Evolutionary conservation across 2,329 filamentous ascomycete species (phyloP).

Genomic region (Annulohypoxylon truncatum): DNA sequence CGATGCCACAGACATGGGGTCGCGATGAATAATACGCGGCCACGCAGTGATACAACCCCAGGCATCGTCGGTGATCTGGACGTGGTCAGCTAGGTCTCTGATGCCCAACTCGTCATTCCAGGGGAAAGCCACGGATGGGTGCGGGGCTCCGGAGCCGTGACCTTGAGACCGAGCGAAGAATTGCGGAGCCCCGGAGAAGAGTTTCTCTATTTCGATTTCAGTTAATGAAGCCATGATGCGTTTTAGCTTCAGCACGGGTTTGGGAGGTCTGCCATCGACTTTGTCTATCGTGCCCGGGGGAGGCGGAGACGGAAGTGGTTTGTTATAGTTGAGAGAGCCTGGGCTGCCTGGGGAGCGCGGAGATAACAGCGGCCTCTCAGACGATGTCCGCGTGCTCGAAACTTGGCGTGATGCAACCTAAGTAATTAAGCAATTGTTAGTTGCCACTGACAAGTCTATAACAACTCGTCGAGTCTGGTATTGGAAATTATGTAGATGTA

Average conservation of each 20-base stretch:
- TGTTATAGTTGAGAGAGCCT: constrained; percentile 62
- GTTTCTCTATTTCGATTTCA: constrained; percentile 71
- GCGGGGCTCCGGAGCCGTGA: constrained; percentile 68
- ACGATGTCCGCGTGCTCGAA: constrained; percentile 42
- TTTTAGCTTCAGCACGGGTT: constrained; percentile 62
- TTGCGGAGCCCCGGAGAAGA: constrained; percentile 81
- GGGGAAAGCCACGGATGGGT: constrained; percentile 74
- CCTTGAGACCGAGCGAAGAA: constrained; percentile 72
- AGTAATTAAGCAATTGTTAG: constrained; percentile 29
- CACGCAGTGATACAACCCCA: constrained; percentile 73
- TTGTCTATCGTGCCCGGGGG: constrained; percentile 55
- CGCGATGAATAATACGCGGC: constrained; percentile 67
- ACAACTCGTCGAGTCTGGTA: constrained; percentile 2
- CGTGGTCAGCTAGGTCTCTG: constrained; percentile 73
- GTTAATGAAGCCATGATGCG: constrained; percentile 70
- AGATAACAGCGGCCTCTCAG: constrained; percentile 42
- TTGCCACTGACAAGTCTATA: neutral
- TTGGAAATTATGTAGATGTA: constrained; percentile 2
- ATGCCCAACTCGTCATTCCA: constrained; percentile 73
- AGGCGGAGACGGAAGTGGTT: constrained; percentile 67
- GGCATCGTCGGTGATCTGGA: constrained; percentile 70
- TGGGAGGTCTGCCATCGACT: constrained; percentile 54
- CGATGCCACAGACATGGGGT: constrained; percentile 58
- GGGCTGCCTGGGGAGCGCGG: constrained; percentile 50
- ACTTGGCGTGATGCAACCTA: constrained; percentile 32